These are phyloP conservation scores for Ustilago sp. DNA, from an alignment of 1,284 basidiomycete genomes.

Conservation along the genomic window DNA sequence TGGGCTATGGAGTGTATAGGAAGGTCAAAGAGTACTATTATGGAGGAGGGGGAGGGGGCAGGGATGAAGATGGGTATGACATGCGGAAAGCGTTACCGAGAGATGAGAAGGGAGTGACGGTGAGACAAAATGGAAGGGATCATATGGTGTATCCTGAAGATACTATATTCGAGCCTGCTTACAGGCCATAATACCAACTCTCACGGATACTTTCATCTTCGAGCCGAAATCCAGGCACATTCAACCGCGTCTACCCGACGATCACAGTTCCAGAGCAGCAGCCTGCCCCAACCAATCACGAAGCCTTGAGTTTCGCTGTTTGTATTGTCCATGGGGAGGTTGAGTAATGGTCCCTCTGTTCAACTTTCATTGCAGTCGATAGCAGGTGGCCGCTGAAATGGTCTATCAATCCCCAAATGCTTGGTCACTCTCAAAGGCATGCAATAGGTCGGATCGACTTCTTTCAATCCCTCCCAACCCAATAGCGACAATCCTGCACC, in stretches of 20 bases:
- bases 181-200: conserved; percentile 18
- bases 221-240: no score
- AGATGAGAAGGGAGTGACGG: conserved; percentile 53
- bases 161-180: conserved; percentile 40
- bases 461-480: conserved; percentile 84
- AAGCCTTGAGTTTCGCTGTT: no score
- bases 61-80: conserved; percentile 89
- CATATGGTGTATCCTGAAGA: conserved; percentile 56
- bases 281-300: no score
- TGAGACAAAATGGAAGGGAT: conserved; percentile 53
- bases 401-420: conserved; percentile 52
- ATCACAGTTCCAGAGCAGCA: neutral
- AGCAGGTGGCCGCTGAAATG: conserved; percentile 40
- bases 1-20: conserved; percentile 88
- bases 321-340: no score
- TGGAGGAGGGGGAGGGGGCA: conserved; percentile 74
- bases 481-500: conserved; percentile 83
- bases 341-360: no score
- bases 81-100: conserved; percentile 75
- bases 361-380: conserved; percentile 22
- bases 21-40: conserved; percentile 88
- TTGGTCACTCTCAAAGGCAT: conserved; percentile 84
- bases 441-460: conserved; percentile 94
- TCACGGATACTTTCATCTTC: neutral
- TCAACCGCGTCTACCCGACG: no score